A percentile compares a stretch with the other conserved stretches of the same genome.
Conservation (phyloP, 1,284 basidiomycete species). For the Malassezia nana region DNA sequence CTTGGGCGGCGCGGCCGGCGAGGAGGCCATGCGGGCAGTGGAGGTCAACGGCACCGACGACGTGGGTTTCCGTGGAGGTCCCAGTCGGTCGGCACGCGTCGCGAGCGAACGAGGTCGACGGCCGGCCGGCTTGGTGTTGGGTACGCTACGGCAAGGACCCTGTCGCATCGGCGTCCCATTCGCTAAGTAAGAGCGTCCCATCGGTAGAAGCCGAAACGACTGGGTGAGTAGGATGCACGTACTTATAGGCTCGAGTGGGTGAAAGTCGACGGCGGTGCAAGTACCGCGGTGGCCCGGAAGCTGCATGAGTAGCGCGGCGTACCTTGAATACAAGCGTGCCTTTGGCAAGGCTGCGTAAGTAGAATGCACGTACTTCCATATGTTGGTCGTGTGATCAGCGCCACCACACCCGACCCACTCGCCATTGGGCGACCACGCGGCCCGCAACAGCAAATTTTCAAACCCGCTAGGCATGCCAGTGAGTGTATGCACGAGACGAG, state of each 20-base stretch:
- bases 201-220: constrained; percentile 39
- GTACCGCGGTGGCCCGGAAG: constrained; percentile 47
- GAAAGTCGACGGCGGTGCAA: constrained; percentile 42
- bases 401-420: constrained; percentile 37
- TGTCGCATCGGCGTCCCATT: constrained; percentile 38
- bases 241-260: constrained; percentile 43
- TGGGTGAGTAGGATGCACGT: constrained; percentile 6
- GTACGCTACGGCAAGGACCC: background rate
- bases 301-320: constrained; percentile 1
- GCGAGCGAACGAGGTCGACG: too few relatives aligned
- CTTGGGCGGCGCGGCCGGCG: background rate
- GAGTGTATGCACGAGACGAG: constrained; percentile 38
- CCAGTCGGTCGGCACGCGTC: too few relatives aligned
- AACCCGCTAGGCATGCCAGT: constrained; percentile 39
- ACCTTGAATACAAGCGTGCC: constrained; percentile 37
- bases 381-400: constrained; percentile 39
- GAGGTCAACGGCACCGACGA: background rate
- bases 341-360: constrained; percentile 22
- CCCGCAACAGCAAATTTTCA: constrained; percentile 38
- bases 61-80: too few relatives aligned
- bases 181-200: constrained; percentile 36
- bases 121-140: background rate
- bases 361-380: constrained; percentile 33
- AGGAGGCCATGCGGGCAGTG: background rate
- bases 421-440: constrained; percentile 35